phyloP scores from a whole-genome alignment of 768 basidiomycete genomes.

The Podaxis pistillaris region DNA sequence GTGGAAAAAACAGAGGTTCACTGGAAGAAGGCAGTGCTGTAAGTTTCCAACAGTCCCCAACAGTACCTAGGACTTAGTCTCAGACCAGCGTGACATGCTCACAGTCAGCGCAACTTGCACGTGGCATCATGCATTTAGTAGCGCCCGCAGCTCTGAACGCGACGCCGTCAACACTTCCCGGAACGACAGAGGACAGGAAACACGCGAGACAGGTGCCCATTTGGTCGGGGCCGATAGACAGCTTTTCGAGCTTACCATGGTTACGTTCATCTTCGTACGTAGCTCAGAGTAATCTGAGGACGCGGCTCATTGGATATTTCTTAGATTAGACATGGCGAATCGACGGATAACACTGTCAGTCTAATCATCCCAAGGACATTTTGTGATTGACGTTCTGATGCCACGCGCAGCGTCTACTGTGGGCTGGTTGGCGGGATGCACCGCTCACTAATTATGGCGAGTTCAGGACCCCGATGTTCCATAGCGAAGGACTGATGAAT shows the following conservation, averaged over 20 bases:
- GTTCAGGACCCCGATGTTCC: slow-evolving; percentile 9
- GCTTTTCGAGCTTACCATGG: slow-evolving; percentile 20
- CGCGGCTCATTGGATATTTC: not conserved
- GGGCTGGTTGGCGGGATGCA: slow-evolving; percentile 79
- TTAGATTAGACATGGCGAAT: slow-evolving; percentile 77
- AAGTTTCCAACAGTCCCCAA: too few species aligned
- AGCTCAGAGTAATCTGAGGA: not conserved
- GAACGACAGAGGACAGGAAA: not conserved
- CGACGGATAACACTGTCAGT: slow-evolving; percentile 69
- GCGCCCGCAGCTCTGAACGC: not conserved
- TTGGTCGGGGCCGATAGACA: not conserved
- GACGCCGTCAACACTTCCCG: not conserved
- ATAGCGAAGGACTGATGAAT: not conserved
- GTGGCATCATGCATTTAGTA: not conserved
- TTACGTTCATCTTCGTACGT: slow-evolving; percentile 43
- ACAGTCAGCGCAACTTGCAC: not conserved
- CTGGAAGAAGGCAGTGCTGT: too few species aligned
- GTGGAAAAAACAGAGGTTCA: too few species aligned
- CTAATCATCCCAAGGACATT: slow-evolving; percentile 13
- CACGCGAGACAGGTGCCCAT: not conserved
- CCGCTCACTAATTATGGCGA: slow-evolving; percentile 74
- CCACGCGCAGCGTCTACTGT: slow-evolving; percentile 35
- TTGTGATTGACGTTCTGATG: not conserved
- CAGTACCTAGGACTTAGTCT: too few species aligned
- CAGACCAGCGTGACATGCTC: too few species aligned